Base-by-base conservation (phyloP, 257 asterid species). In the Catharanthus roseus region DNA sequence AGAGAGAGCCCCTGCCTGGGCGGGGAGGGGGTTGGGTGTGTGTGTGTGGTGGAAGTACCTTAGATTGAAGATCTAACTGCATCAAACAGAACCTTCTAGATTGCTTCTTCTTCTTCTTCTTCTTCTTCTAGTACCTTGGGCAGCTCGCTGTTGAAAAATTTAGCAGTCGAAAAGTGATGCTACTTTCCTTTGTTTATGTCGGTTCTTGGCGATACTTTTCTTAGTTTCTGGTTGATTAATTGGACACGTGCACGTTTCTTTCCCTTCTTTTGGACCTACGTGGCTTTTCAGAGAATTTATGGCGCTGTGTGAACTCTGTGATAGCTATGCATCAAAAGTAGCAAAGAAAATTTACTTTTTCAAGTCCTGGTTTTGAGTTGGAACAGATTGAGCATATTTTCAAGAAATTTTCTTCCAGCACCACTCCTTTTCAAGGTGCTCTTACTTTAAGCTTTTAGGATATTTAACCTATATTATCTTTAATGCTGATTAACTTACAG, bases 401-500 rank as follows among this genome's bases (percentile, higher is more conserved):
- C 11, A 33, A 31, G 44, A 31, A 34, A 16, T 8, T 61, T 60
- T 60, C 24, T 58, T 58, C 65, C 41, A 58, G 29, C 16, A 31
- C 44, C 19, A 13, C 24, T 6, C 18, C 3, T 58, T 60, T n/a
- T 21, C 1, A 36, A 19, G 8, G 8, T 34, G 12, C 29, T n/a
- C 26, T 26, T 13, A n/a, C 38, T 34, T 21, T 9, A 34, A 34
- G 15, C 3, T 62, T 62, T 9, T 16, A 34, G 8, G 3, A n/a
- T 8, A 21, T 21, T 19, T 56, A 12, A 62, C 16, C 33, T 31
- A 8, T 62, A 65, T 56, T 47, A 19, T 64, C 56, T 44, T 49
- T 21, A 6, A 70, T 69, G 66, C 28, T n/a, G n/a, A n/a, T n/a
- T n/a, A 29, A 39, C 71, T 64, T 80, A n/a, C 87, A 93, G 98